Evolutionary conservation across 192 early-diverging fungal species (phyloP).

Genomic region (Umbelopsis ramanniana): DNA sequence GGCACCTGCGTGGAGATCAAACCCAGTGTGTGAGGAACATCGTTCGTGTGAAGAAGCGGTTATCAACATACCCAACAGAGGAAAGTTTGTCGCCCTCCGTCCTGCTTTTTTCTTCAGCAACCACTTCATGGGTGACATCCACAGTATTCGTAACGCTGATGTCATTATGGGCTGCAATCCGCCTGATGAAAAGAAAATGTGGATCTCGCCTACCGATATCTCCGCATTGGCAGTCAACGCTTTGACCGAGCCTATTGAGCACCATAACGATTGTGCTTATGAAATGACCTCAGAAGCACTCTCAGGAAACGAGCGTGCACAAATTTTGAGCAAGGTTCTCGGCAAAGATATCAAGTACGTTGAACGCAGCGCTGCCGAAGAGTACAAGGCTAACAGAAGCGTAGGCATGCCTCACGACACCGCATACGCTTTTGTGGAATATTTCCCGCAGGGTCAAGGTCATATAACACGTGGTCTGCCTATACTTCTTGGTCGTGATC

Average conservation of each 20-base stretch:
- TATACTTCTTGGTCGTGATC: slow-evolving; percentile 12
- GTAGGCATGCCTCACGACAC: neutral
- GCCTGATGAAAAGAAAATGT: neutral
- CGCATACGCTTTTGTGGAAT: neutral
- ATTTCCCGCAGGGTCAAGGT: neutral
- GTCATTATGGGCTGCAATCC: neutral
- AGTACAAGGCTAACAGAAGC: neutral
- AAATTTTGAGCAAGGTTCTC: slow-evolving; percentile 1
- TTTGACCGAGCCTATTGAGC: slow-evolving; percentile 23
- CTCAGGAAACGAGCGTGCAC: neutral
- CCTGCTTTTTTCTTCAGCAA: slow-evolving; percentile 22
- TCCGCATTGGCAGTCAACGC: slow-evolving; percentile 2
- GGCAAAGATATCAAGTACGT: slow-evolving; percentile 11
- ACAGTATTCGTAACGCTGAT: neutral
- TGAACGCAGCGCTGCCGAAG: neutral
- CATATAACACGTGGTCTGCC: neutral
- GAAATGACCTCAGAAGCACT: slow-evolving; percentile 20
- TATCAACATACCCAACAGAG: neutral
- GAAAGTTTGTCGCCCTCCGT: slow-evolving; percentile 25
- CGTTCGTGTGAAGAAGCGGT: slow-evolving; percentile 15
- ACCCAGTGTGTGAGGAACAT: neutral
- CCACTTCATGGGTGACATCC: slow-evolving; percentile 1
- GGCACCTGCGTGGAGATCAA: neutral
- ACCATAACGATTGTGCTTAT: slow-evolving; percentile 20
- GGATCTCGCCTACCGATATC: slow-evolving; percentile 24